Percentiles rank a stretch among this genome's conserved stretches.
phyloP scores from a whole-genome alignment of 768 basidiomycete species.

The Royoungia palumana region DNA sequence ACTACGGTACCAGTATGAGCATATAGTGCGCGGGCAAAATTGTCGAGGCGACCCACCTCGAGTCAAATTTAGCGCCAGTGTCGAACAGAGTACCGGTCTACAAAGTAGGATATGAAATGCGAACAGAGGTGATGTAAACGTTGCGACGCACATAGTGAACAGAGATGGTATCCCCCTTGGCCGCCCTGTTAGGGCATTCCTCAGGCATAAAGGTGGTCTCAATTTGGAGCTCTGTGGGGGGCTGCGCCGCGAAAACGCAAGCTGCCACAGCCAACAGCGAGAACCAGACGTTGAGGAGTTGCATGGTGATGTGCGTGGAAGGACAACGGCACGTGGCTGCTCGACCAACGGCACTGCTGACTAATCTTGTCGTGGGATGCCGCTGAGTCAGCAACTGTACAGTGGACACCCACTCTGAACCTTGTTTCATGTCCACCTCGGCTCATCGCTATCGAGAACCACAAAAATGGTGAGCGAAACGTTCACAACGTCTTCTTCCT shows the following conservation, averaged over 20 bases:
- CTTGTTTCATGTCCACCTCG: slow-evolving; percentile 25
- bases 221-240: slow-evolving; percentile 56
- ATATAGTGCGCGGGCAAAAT: neutral
- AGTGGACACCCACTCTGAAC: slow-evolving; percentile 31
- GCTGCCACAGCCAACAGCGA: slow-evolving; percentile 47
- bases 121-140: neutral
- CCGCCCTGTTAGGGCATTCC: slow-evolving; percentile 51
- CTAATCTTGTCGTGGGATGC: slow-evolving; percentile 6
- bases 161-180: slow-evolving; percentile 58
- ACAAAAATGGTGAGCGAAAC: slow-evolving; percentile 45
- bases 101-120: neutral
- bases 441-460: slow-evolving; percentile 28
- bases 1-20: slow-evolving; percentile 34
- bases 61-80: slow-evolving; percentile 85
- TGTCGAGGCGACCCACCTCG: slow-evolving; percentile 49
- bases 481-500: neutral
- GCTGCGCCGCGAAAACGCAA: slow-evolving; percentile 44
- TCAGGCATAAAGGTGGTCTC: slow-evolving; percentile 60
- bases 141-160: slow-evolving; percentile 73
- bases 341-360: slow-evolving; percentile 1
- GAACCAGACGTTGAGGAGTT: slow-evolving; percentile 45
- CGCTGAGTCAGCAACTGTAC: slow-evolving; percentile 42
- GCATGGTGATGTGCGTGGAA: slow-evolving; percentile 45
- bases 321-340: no score
- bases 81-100: slow-evolving; percentile 72